phyloP scores from a whole-genome alignment of 345 rosid genomes.

The Eucalyptus sp. region DNA sequence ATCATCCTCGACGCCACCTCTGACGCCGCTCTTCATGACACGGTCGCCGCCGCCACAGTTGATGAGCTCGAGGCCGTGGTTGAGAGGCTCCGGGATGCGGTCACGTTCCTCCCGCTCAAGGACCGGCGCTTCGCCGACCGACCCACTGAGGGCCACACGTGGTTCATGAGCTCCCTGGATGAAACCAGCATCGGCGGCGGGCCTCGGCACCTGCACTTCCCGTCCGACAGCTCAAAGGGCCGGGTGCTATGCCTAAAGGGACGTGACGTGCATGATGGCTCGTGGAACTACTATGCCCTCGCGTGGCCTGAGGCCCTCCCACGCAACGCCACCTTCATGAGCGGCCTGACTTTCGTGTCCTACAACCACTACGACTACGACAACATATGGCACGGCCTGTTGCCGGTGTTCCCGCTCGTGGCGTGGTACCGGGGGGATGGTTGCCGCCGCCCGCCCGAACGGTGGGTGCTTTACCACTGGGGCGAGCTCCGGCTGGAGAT shows the following conservation, averaged over 20 bases:
- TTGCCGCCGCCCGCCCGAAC: slow-evolving; percentile 23
- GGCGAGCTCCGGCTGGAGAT: slow-evolving; percentile 50
- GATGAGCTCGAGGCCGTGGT: neutral
- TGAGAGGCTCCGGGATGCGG: slow-evolving; percentile 19
- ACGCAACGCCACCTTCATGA: slow-evolving; percentile 24
- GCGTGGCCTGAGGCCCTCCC: slow-evolving; percentile 62
- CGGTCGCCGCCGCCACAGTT: neutral
- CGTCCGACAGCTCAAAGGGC: slow-evolving; percentile 36
- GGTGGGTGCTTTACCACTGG: slow-evolving; percentile 66
- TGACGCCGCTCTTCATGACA: neutral
- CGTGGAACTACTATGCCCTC: slow-evolving; percentile 61
- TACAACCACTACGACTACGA: slow-evolving; percentile 55
- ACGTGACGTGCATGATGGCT: slow-evolving; percentile 43
- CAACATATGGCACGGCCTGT: slow-evolving; percentile 69
- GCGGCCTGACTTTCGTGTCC: slow-evolving; percentile 55
- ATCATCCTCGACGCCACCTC: neutral
- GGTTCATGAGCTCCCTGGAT: slow-evolving; percentile 50
- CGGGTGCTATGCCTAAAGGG: slow-evolving; percentile 66
- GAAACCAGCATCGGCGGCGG: slow-evolving; percentile 36
- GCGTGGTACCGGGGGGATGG: slow-evolving; percentile 40
- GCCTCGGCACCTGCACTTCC: slow-evolving; percentile 52
- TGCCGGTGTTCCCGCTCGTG: slow-evolving; percentile 41
- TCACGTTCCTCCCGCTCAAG: slow-evolving; percentile 30
- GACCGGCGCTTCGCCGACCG: slow-evolving; percentile 15
- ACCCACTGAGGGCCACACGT: slow-evolving; percentile 19